A percentile compares a stretch with the other conserved stretches of the same genome.
phyloP scores from a whole-genome alignment of 2,329 filamentous ascomycete species.

The Hymenoscyphus scutula region DNA sequence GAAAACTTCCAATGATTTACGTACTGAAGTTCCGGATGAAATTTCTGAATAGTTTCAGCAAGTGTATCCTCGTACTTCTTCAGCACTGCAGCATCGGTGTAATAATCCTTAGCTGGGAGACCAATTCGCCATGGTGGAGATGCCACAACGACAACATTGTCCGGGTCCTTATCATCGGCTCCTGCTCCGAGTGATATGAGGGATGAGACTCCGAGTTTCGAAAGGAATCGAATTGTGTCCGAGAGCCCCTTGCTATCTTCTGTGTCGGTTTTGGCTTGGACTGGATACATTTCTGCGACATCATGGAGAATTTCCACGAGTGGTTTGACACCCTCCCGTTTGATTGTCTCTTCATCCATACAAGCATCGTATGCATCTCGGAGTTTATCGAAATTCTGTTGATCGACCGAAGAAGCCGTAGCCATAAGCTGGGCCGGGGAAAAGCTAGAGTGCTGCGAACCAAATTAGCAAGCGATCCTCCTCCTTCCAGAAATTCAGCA shows the following conservation, averaged over 20 bases:
- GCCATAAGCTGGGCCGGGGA: slow-evolving; percentile 42
- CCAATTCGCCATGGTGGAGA: slow-evolving; percentile 48
- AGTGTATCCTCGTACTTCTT: slow-evolving; percentile 48
- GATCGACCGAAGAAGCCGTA: slow-evolving; percentile 46
- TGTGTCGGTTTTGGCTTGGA: not conserved
- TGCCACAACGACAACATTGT: slow-evolving; percentile 48
- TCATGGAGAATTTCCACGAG: slow-evolving; percentile 54
- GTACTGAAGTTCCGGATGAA: slow-evolving; percentile 25
- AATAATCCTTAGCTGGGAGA: slow-evolving; percentile 62
- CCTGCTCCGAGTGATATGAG: slow-evolving; percentile 33
- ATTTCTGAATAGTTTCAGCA: slow-evolving; percentile 29
- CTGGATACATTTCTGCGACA: slow-evolving; percentile 47
- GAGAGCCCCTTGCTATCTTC: slow-evolving; percentile 33
- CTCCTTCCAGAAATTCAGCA: slow-evolving; percentile 3
- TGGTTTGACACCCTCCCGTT: slow-evolving; percentile 53
- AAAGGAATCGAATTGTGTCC: slow-evolving; percentile 47
- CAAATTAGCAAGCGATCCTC: not conserved
- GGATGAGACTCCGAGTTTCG: slow-evolving; percentile 44
- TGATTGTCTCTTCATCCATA: slow-evolving; percentile 58
- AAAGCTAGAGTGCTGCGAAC: slow-evolving; percentile 47
- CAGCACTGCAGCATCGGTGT: slow-evolving; percentile 53
- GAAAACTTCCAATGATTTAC: not conserved
- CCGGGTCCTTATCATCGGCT: slow-evolving; percentile 47
- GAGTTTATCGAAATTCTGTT: slow-evolving; percentile 65
- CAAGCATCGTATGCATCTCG: slow-evolving; percentile 64